phyloP scores from a whole-genome alignment of 2,329 filamentous ascomycete genomes.

The Alternaria viburni region DNA sequence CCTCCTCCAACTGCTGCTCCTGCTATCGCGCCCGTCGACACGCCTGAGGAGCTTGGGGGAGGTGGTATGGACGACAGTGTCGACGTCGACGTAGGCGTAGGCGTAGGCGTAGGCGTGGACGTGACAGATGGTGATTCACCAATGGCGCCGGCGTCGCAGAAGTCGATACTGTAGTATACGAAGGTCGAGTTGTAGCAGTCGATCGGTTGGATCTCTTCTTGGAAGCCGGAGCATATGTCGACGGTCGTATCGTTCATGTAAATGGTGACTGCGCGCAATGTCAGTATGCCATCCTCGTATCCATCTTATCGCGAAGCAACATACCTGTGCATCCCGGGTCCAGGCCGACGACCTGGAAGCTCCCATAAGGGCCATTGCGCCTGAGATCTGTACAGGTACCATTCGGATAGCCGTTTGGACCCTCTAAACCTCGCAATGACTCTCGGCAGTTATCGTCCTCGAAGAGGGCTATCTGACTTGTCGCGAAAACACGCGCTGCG shows the following conservation, averaged over 20 bases:
- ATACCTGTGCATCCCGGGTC: slow-evolving; percentile 34
- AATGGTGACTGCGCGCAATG: neutral
- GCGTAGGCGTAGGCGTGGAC: neutral
- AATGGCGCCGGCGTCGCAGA: neutral
- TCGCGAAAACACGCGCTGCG: neutral
- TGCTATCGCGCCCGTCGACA: slow-evolving; percentile 5
- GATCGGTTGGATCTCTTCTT: slow-evolving; percentile 7
- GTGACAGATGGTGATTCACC: neutral
- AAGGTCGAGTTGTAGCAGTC: slow-evolving; percentile 13
- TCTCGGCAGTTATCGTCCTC: slow-evolving; percentile 14
- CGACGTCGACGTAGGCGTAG: neutral
- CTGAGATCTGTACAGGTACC: slow-evolving; percentile 23
- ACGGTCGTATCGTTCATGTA: slow-evolving; percentile 7
- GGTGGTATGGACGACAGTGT: neutral
- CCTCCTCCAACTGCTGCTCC: slow-evolving; percentile 6
- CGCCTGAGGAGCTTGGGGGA: neutral
- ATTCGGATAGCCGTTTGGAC: slow-evolving; percentile 24
- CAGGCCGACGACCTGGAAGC: slow-evolving; percentile 33
- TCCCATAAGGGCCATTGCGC: slow-evolving; percentile 16
- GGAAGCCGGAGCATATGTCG: slow-evolving; percentile 7
- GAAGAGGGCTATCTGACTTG: slow-evolving; percentile 19
- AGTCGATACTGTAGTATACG: slow-evolving; percentile 12
- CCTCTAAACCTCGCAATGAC: slow-evolving; percentile 14
- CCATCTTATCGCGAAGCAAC: neutral
- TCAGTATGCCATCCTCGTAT: neutral